Percentiles rank a stretch among this genome's conserved stretches.
phyloP scores from a whole-genome alignment of 2,329 filamentous ascomycete species.

The Alternaria alternata region DNA sequence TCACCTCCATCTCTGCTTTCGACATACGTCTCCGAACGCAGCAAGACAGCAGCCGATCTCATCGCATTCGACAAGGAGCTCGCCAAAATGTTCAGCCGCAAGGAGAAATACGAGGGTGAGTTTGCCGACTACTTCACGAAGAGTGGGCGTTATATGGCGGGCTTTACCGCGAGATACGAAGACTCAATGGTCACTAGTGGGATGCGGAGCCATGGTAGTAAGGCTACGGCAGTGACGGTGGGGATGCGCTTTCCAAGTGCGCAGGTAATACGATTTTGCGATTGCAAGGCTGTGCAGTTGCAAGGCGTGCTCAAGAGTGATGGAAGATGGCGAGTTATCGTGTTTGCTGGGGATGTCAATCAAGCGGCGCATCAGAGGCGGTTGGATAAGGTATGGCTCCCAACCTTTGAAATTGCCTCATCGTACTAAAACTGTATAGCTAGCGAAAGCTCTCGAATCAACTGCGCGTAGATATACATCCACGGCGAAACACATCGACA shows the following conservation, averaged over 20 bases:
- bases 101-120: constrained; percentile 55
- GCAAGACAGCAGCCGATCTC: constrained; percentile 56
- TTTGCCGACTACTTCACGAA: constrained; percentile 67
- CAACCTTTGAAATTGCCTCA: background rate
- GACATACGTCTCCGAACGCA: constrained; percentile 70
- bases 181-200: constrained; percentile 58
- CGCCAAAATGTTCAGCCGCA: constrained; percentile 61
- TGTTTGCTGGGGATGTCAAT: constrained; percentile 58
- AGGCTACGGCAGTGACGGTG: constrained; percentile 51
- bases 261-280: constrained; percentile 67
- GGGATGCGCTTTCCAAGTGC: constrained; percentile 63
- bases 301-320: constrained; percentile 60
- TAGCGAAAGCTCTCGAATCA: constrained; percentile 27
- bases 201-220: constrained; percentile 40
- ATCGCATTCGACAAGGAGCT: constrained; percentile 67
- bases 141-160: constrained; percentile 67
- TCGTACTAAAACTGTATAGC: constrained; percentile 18
- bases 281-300: constrained; percentile 65
- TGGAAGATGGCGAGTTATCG: constrained; percentile 61
- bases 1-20: constrained; percentile 63
- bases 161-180: constrained; percentile 64
- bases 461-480: constrained; percentile 57
- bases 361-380: constrained; percentile 32
- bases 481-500: constrained; percentile 56
- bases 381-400: constrained; percentile 50